These are phyloP conservation scores for Suillus weaverae DNA, from an alignment of 768 basidiomycete genomes.

Conservation along the genomic window DNA sequence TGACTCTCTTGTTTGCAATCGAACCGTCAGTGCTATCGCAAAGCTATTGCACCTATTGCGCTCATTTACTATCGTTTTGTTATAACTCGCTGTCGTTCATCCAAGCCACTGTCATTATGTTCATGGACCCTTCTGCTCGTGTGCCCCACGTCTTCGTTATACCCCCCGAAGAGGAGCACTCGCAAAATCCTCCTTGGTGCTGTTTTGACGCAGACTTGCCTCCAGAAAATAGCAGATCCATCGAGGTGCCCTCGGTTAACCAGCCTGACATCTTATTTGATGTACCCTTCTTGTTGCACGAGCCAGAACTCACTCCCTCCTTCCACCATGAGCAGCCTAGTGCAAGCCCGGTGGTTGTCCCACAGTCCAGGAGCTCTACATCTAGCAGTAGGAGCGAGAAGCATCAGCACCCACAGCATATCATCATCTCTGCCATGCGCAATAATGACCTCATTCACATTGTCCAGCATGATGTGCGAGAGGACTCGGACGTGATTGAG, in stretches of 20 bases:
- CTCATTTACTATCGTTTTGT: slow-evolving; percentile 12
- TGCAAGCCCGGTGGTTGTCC: slow-evolving; percentile 5
- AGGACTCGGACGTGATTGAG: slow-evolving; percentile 54
- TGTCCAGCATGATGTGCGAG: slow-evolving; percentile 40
- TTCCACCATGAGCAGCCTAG: slow-evolving; percentile 13
- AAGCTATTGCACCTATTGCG: background rate
- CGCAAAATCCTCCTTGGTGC: slow-evolving; percentile 50
- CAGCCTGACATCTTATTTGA: slow-evolving; percentile 34
- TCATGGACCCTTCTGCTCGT: slow-evolving; percentile 11
- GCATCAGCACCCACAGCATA: slow-evolving; percentile 29
- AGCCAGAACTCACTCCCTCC: slow-evolving; percentile 11
- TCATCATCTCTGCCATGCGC: slow-evolving; percentile 21
- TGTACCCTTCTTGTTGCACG: slow-evolving; percentile 27
- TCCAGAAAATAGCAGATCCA: slow-evolving; percentile 17
- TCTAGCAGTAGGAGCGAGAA: slow-evolving; percentile 29
- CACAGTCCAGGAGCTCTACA: background rate
- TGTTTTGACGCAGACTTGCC: slow-evolving; percentile 52
- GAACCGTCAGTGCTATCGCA: slow-evolving; percentile 9
- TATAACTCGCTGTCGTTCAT: slow-evolving; percentile 18
- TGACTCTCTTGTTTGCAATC: slow-evolving; percentile 12
- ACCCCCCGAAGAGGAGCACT: slow-evolving; percentile 58
- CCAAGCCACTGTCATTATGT: slow-evolving; percentile 6
- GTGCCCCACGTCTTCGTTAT: slow-evolving; percentile 56
- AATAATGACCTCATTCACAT: slow-evolving; percentile 15
- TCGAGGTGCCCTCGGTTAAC: slow-evolving; percentile 14